Conservation (phyloP, 2,329 filamentous ascomycete species). For the Fusarium penzigii region DNA sequence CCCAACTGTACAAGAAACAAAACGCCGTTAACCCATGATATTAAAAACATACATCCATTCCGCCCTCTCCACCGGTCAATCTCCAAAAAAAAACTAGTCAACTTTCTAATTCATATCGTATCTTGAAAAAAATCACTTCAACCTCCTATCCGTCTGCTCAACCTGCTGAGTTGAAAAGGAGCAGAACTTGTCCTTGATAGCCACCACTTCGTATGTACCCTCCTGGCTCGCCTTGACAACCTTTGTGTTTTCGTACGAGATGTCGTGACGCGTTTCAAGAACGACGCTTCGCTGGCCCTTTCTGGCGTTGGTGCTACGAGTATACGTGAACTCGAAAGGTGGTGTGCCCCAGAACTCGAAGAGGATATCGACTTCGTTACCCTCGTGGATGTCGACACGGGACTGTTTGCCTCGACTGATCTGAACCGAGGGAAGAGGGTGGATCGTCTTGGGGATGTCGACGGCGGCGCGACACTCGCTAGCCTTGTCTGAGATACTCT, state of each 20-base stretch:
- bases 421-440: conserved; percentile 87
- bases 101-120: neutral
- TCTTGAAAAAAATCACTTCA: conserved; percentile 1
- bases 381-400: conserved; percentile 93
- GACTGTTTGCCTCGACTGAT: conserved; percentile 82
- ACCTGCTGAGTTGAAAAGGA: conserved; percentile 76
- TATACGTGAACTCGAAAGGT: conserved; percentile 98
- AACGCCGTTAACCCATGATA: neutral
- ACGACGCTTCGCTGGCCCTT: conserved; percentile 78
- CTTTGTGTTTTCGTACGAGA: conserved; percentile 79
- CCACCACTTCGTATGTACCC: conserved; percentile 95
- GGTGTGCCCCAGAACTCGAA: conserved; percentile 96
- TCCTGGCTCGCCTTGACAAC: conserved; percentile 84
- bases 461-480: conserved; percentile 83
- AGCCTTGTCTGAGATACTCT: conserved; percentile 81
- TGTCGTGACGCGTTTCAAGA: conserved; percentile 87
- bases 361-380: conserved; percentile 86
- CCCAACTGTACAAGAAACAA: neutral
- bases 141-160: conserved; percentile 49
- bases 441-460: conserved; percentile 79
- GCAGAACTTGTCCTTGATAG: conserved; percentile 92
- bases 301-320: conserved; percentile 80
- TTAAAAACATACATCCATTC: neutral
- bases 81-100: neutral
- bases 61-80: neutral